These are phyloP conservation scores for Pleurotus pulmonarius DNA, from an alignment of 768 basidiomycete species.

Conservation along the genomic window DNA sequence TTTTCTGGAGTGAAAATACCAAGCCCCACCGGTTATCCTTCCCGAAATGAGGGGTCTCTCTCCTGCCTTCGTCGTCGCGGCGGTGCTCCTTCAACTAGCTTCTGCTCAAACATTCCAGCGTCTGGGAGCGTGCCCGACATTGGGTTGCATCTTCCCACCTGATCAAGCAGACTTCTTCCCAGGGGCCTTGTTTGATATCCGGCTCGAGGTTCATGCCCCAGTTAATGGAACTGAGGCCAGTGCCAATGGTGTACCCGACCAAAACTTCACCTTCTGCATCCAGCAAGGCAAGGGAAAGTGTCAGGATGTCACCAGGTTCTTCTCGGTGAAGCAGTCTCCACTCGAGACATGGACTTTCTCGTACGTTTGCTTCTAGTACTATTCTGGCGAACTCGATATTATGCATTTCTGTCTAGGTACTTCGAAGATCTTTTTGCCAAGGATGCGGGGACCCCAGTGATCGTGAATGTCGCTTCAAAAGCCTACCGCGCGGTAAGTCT, in stretches of 20 bases:
- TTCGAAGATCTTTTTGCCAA: constrained; percentile 13
- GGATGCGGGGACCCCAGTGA: constrained; percentile 5
- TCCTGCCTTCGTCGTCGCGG: not conserved
- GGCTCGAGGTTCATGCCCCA: constrained; percentile 14
- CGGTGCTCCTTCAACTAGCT: not conserved
- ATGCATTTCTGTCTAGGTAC: not conserved
- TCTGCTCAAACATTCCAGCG: constrained; percentile 12
- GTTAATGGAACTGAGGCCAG: constrained; percentile 11
- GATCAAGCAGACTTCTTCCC: constrained; percentile 13
- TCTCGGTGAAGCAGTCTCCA: constrained; percentile 7
- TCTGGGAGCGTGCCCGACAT: constrained; percentile 12
- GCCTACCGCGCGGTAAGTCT: constrained; percentile 13
- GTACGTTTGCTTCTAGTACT: constrained; percentile 3
- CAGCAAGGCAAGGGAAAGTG: constrained; percentile 10
- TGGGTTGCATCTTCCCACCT: constrained; percentile 14
- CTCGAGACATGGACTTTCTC: constrained; percentile 11
- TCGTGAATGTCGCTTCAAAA: constrained; percentile 13
- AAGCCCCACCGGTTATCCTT: not conserved
- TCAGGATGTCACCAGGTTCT: constrained; percentile 9
- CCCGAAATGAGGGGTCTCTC: not conserved
- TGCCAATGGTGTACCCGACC: constrained; percentile 9
- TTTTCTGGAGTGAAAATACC: not conserved
- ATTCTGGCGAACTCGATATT: not conserved
- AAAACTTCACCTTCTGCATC: constrained; percentile 12
- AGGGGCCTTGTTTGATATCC: constrained; percentile 12